Conservation (phyloP, 1,284 basidiomycete genomes). For the Fistulinella cinereoalba region DNA sequence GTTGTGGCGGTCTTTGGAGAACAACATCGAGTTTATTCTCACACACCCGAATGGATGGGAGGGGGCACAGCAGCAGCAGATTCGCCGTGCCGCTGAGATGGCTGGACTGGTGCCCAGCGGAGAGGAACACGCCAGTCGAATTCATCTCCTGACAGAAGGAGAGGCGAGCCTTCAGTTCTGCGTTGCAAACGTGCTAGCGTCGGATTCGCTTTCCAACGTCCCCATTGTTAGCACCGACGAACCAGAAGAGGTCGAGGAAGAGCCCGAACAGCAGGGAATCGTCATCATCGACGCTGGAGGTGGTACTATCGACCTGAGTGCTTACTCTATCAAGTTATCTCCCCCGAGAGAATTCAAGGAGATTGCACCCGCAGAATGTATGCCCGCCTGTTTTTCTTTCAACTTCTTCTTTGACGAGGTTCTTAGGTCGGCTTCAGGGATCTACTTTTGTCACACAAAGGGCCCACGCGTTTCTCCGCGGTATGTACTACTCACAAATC, state of each 20-base stretch:
- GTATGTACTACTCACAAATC: slow-evolving; percentile 15
- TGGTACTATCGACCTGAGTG: slow-evolving; percentile 55
- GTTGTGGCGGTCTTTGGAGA: slow-evolving; percentile 37
- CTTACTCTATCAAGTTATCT: slow-evolving; percentile 38
- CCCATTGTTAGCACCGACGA: slow-evolving; percentile 13
- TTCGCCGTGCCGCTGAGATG: slow-evolving; percentile 35
- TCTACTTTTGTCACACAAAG: slow-evolving; percentile 42
- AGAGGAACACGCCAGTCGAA: slow-evolving; percentile 24
- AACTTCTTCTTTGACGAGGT: neutral
- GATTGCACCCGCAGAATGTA: slow-evolving; percentile 40
- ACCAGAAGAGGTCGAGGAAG: slow-evolving; percentile 8
- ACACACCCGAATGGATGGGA: slow-evolving; percentile 48
- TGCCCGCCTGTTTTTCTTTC: neutral
- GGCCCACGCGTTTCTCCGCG: slow-evolving; percentile 36
- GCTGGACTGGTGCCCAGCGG: slow-evolving; percentile 29
- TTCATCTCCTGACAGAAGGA: slow-evolving; percentile 46
- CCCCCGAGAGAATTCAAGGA: slow-evolving; percentile 35
- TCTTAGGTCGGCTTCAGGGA: slow-evolving; percentile 33
- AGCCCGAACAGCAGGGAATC: slow-evolving; percentile 36
- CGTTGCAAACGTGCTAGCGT: slow-evolving; percentile 34
- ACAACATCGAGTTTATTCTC: slow-evolving; percentile 36
- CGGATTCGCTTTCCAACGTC: slow-evolving; percentile 19
- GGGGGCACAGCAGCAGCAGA: slow-evolving; percentile 38
- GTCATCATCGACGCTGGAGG: slow-evolving; percentile 53
- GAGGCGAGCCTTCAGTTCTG: slow-evolving; percentile 51